Percentiles rank a stretch among this genome's conserved stretches.
These are phyloP conservation scores for Rhodotorula sp. DNA, from an alignment of 1,284 basidiomycete genomes.

Conservation along the genomic window DNA sequence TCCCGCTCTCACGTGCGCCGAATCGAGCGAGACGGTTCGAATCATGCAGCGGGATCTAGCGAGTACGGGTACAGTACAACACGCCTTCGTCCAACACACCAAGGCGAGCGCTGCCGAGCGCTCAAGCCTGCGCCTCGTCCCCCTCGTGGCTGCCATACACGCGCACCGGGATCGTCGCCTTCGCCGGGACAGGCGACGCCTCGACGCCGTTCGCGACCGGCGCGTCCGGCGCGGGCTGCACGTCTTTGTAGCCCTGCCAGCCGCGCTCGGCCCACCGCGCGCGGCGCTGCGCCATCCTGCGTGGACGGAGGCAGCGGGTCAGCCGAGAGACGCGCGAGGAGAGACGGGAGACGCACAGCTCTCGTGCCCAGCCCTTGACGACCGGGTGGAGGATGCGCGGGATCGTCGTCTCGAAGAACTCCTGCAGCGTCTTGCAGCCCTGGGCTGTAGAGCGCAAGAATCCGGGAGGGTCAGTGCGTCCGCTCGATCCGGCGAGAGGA, in stretches of 20 bases:
- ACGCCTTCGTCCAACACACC: background rate
- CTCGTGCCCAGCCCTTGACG: slow-evolving; percentile 36
- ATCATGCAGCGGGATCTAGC: background rate
- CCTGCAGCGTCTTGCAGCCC: slow-evolving; percentile 29
- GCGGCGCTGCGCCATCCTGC: slow-evolving; percentile 35
- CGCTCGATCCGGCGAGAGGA: background rate
- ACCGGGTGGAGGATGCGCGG: slow-evolving; percentile 37
- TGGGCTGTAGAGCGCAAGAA: slow-evolving; percentile 18
- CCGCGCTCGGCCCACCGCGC: slow-evolving; percentile 32
- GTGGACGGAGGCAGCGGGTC: too few relatives aligned
- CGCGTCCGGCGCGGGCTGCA: slow-evolving; percentile 11
- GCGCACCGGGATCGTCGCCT: slow-evolving; percentile 15
- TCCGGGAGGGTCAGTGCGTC: background rate
- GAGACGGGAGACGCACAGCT: slow-evolving; percentile 19
- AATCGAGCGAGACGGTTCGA: background rate
- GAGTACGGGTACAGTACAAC: background rate
- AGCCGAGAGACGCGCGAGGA: too few relatives aligned
- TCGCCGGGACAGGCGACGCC: background rate
- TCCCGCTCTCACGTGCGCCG: too few relatives aligned
- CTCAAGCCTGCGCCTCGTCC: background rate
- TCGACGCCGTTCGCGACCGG: background rate
- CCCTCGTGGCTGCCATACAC: slow-evolving; percentile 18
- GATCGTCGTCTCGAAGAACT: slow-evolving; percentile 42
- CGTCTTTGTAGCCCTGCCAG: slow-evolving; percentile 29
- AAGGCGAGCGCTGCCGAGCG: background rate